Base-by-base conservation (phyloP, 1,139 yeast genomes). In the Suhomyces ambrosiae region DNA sequence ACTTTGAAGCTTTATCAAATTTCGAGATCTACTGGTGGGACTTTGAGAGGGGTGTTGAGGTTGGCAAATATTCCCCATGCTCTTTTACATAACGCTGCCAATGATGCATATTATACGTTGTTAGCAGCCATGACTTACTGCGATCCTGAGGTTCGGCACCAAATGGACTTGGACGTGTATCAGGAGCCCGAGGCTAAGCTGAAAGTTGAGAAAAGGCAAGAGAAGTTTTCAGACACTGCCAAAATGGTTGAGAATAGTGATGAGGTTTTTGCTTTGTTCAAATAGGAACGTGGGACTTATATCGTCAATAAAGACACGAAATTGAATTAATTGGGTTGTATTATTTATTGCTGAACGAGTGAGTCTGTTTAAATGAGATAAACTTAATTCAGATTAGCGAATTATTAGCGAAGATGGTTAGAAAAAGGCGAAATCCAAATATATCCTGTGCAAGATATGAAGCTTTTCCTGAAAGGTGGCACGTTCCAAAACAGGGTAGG, bases 41-140 rank as follows among this genome's bases (percentile, higher is more conserved):
- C 54, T 1, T 46, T 58, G 6, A 44, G 56, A 5, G 58, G 57
- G 3, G 45, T 54, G 10, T 41, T 57, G 12, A 49, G 58, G 5
- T 39, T 42, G 18, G 42, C 50, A 14, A 50, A 44, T 3, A 51
- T 58, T 14, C 60, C 61, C 2, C 57, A 54, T 30, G 56, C 53
- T 7, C 42, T 49, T 23, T 50, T 58, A 27, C 63, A 58, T 36
- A 58, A 58, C 32, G 63, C 63, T 2, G 60, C 57, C 25, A 58
- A 58, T 37, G 63, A 58, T 33, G 60, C 63, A 4, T 58, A 56
- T 42, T 58, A 53, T 38, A 56, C 63, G 8, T 37, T 58, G n/a
- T 37, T 55, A 25, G 61, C 59, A n/a, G 57, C 56, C 8, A 33
- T 58, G 42, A 49, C 50, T 5, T 50, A 47, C 30, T 49, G 57